Conservation (phyloP, 1,284 basidiomycete genomes). For the Amylostereum areolatum region DNA sequence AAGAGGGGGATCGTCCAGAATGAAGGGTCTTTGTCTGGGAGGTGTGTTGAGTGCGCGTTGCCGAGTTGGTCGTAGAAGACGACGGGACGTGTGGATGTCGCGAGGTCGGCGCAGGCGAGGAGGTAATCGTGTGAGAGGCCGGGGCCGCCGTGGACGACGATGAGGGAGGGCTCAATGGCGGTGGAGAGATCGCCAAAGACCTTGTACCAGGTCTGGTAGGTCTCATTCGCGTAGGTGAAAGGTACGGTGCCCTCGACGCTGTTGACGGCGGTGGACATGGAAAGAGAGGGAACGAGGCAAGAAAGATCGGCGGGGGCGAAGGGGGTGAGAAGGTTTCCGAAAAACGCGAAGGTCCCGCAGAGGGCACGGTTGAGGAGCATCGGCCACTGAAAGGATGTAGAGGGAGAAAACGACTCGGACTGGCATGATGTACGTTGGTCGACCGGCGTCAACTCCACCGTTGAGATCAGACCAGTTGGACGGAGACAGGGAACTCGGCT, state of each 20-base stretch:
- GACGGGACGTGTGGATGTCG: constrained; percentile 25
- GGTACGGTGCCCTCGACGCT: neutral
- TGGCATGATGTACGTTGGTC: no score
- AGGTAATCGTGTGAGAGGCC: constrained; percentile 34
- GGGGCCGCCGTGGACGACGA: constrained; percentile 36
- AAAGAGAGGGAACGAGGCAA: no score
- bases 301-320: no score
- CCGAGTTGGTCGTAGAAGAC: constrained; percentile 47
- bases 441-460: no score
- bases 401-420: no score
- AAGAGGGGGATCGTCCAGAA: constrained; percentile 47
- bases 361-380: no score
- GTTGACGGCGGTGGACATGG: no score
- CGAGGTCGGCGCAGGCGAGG: constrained; percentile 16
- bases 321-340: no score
- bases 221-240: constrained; percentile 9
- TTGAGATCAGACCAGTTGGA: no score
- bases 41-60: constrained; percentile 35
- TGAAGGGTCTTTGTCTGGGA: constrained; percentile 23
- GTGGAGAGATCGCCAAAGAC: constrained; percentile 16
- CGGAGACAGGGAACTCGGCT: no score
- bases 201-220: constrained; percentile 22
- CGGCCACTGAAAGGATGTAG: no score
- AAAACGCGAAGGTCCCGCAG: no score
- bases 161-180: constrained; percentile 20